These are phyloP conservation scores for Pseudocercospora musae DNA, from an alignment of 2,329 filamentous ascomycete genomes.

Conservation along the genomic window DNA sequence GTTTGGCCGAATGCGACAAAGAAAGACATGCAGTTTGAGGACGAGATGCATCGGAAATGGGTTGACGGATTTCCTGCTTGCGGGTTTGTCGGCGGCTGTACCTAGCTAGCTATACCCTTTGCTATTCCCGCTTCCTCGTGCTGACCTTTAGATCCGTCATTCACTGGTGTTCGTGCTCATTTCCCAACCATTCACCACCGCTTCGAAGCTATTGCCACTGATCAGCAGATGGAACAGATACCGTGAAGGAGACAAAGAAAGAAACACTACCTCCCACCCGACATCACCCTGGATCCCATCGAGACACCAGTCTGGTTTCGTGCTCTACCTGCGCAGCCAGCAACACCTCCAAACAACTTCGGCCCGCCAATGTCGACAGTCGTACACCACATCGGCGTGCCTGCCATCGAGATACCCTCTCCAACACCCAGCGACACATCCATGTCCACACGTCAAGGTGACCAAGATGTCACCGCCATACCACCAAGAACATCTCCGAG, in stretches of 20 bases:
- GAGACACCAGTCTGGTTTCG: constrained; percentile 34
- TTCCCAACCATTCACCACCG: neutral
- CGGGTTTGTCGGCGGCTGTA: constrained; percentile 13
- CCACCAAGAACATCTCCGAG: constrained; percentile 13
- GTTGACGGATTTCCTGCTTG: constrained; percentile 17
- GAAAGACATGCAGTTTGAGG: constrained; percentile 15
- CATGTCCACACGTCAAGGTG: constrained; percentile 23
- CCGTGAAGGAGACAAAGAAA: constrained; percentile 15
- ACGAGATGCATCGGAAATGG: constrained; percentile 16
- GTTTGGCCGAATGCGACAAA: constrained; percentile 26
- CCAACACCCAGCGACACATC: constrained; percentile 26
- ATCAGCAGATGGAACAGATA: neutral
- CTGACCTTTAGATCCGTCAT: neutral
- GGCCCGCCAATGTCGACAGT: constrained; percentile 22
- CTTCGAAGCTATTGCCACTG: neutral
- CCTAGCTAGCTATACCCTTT: constrained; percentile 2
- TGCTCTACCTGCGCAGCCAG: constrained; percentile 22
- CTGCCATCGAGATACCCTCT: constrained; percentile 30
- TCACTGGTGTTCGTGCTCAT: neutral
- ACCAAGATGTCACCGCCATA: constrained; percentile 11
- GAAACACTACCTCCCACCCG: neutral
- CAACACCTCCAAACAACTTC: constrained; percentile 18
- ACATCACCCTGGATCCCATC: constrained; percentile 29
- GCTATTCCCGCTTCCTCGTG: neutral
- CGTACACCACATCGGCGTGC: constrained; percentile 23